Conservation (phyloP, 805 yeast genomes). For the Wickerhamiella brachini region DNA sequence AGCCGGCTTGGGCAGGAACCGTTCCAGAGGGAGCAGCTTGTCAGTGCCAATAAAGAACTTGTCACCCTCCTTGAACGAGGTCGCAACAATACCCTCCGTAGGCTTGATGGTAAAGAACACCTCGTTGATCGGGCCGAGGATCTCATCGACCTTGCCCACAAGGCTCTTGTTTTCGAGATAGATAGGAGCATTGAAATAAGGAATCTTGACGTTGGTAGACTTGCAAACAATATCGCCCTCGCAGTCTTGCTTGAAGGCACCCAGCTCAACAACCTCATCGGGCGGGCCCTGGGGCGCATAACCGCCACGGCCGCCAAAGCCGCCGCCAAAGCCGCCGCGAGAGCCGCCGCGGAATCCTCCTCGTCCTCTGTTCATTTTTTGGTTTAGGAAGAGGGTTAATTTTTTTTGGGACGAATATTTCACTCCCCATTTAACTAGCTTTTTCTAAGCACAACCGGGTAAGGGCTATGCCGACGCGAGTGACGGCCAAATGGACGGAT, state of each 20-base stretch:
- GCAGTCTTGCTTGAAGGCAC: slow-evolving; percentile 78
- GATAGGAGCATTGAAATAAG: slow-evolving; percentile 98
- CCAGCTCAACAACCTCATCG: slow-evolving; percentile 91
- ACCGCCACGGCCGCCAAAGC: slow-evolving; percentile 33
- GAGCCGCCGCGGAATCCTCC: slow-evolving; percentile 43
- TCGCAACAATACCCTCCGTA: slow-evolving; percentile 89
- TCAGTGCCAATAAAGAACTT: slow-evolving; percentile 92
- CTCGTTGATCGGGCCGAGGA: slow-evolving; percentile 92
- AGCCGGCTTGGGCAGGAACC: slow-evolving; percentile 88
- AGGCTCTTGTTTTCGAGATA: slow-evolving; percentile 91
- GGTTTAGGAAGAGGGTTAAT: background rate
- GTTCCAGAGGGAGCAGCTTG: slow-evolving; percentile 85
- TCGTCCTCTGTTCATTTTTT: slow-evolving; percentile 47
- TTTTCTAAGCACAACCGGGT: background rate
- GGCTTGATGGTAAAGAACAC: slow-evolving; percentile 97
- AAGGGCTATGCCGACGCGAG: background rate
- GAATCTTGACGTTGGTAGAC: slow-evolving; percentile 84
- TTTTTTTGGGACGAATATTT: background rate
- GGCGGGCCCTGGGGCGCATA: slow-evolving; percentile 86
- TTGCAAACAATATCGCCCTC: slow-evolving; percentile 97
- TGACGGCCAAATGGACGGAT: background rate
- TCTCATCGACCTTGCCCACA: slow-evolving; percentile 96
- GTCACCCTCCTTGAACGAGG: slow-evolving; percentile 88
- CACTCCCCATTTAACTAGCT: background rate
- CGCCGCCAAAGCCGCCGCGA: slow-evolving; percentile 56